Conservation (phyloP, 176 grass and related monocot species). For the Aegilops sharonensis region DNA sequence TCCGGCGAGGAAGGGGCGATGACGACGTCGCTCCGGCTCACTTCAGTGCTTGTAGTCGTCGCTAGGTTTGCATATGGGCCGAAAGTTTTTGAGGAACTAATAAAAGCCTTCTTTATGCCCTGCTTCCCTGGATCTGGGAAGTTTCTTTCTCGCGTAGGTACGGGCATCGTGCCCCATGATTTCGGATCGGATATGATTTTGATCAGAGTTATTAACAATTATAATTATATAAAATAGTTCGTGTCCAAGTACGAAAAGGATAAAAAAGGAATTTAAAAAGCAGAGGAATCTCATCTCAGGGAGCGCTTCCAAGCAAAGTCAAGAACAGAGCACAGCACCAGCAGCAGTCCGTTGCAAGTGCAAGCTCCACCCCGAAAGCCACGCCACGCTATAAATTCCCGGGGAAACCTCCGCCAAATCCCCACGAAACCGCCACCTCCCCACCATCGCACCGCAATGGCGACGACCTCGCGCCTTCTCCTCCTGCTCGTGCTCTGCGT, state of each 20-base stretch:
- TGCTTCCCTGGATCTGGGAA: neutral
- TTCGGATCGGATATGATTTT: neutral
- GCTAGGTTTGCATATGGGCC: too few relatives aligned
- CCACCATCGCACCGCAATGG: neutral
- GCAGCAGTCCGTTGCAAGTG: slow-evolving; percentile 15
- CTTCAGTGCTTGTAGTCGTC: too few relatives aligned
- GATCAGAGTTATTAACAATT: too few relatives aligned
- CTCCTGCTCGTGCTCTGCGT: neutral
- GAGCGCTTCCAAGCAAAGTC: slow-evolving; percentile 36
- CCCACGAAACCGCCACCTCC: neutral
- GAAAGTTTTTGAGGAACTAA: too few relatives aligned
- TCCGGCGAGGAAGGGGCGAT: too few relatives aligned
- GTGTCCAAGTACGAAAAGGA: too few relatives aligned
- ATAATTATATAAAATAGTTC: too few relatives aligned
- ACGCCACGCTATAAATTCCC: slow-evolving; percentile 28
- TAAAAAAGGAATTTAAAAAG: neutral
- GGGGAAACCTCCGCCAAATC: slow-evolving; percentile 22
- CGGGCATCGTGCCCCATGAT: neutral
- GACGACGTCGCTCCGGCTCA: too few relatives aligned
- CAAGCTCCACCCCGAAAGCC: neutral
- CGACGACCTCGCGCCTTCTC: neutral
- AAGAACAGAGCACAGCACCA: neutral
- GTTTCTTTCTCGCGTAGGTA: too few relatives aligned
- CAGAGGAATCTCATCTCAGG: slow-evolving; percentile 2
- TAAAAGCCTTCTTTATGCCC: too few relatives aligned